Percentiles rank a stretch among this genome's conserved stretches.
phyloP scores from a whole-genome alignment of 1,284 basidiomycete genomes.

The Ganoderma boninense region DNA sequence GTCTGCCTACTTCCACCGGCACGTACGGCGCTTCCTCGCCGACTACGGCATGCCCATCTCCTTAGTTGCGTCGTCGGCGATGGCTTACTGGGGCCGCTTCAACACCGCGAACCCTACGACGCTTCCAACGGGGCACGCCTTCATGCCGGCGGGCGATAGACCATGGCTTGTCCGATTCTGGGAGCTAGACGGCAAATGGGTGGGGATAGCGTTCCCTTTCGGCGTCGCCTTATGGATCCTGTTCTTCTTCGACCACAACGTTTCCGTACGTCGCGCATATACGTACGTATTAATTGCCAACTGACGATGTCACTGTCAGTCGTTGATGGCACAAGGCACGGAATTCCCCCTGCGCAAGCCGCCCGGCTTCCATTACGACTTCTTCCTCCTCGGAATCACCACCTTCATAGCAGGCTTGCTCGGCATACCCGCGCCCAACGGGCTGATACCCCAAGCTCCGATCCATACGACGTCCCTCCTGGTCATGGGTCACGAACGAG shows the following conservation, averaged over 20 bases:
- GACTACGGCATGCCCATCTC: slow-evolving; percentile 93
- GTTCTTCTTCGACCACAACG: slow-evolving; percentile 87
- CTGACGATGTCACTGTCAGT: slow-evolving; percentile 51
- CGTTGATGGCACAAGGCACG: slow-evolving; percentile 92
- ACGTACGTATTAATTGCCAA: neutral
- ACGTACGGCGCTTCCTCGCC: slow-evolving; percentile 77
- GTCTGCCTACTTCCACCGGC: slow-evolving; percentile 74
- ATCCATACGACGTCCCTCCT: slow-evolving; percentile 91
- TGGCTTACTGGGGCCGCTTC: slow-evolving; percentile 90
- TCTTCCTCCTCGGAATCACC: slow-evolving; percentile 90
- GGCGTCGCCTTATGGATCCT: slow-evolving; percentile 76
- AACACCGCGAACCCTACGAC: slow-evolving; percentile 69
- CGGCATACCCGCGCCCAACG: slow-evolving; percentile 94
- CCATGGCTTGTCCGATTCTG: slow-evolving; percentile 93
- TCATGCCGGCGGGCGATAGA: slow-evolving; percentile 77
- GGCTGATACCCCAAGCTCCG: slow-evolving; percentile 95
- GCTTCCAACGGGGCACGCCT: slow-evolving; percentile 74
- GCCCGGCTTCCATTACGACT: slow-evolving; percentile 92
- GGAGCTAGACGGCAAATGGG: slow-evolving; percentile 90
- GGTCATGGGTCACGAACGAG: slow-evolving; percentile 67
- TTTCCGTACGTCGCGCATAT: slow-evolving; percentile 62
- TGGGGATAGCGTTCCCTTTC: slow-evolving; percentile 83
- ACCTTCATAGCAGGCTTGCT: slow-evolving; percentile 93
- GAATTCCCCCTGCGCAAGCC: slow-evolving; percentile 93
- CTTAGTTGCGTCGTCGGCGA: slow-evolving; percentile 73